These are phyloP conservation scores for Cotoneaster glaucophyllus DNA, from an alignment of 306 rosid genomes.

Conservation along the genomic window DNA sequence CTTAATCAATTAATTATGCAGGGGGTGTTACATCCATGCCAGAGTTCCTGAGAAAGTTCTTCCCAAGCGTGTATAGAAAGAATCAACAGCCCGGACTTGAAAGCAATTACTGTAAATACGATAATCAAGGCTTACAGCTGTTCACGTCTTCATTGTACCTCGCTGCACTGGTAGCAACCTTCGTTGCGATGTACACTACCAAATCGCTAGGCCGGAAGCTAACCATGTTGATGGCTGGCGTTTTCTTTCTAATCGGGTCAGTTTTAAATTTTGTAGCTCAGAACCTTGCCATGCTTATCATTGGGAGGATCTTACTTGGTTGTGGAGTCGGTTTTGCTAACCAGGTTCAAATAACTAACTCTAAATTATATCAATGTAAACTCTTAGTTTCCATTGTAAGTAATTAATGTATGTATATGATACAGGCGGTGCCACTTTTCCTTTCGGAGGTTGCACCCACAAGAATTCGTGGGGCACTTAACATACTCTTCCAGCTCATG, in stretches of 20 bases:
- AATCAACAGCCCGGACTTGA: conserved; percentile 13
- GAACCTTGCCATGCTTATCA: conserved; percentile 48
- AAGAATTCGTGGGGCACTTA: conserved; percentile 60
- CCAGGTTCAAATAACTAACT: conserved; percentile 27
- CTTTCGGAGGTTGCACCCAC: conserved; percentile 67
- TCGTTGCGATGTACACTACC: conserved; percentile 46
- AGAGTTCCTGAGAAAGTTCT: conserved; percentile 39
- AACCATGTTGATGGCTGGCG: conserved; percentile 57
- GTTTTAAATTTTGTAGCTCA: conserved; percentile 42
- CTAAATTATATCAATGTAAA: too few species aligned
- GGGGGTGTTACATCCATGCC: conserved; percentile 62
- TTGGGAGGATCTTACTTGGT: conserved; percentile 61
- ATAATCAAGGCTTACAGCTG: conserved; percentile 41
- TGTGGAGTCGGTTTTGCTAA: conserved; percentile 70
- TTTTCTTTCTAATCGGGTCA: conserved; percentile 44
- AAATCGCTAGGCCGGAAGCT: conserved; percentile 37
- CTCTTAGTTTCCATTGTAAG: neutral
- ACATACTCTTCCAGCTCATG: conserved; percentile 53
- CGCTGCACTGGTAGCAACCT: conserved; percentile 43
- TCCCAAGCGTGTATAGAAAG: conserved; percentile 33
- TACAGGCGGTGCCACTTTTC: conserved; percentile 52
- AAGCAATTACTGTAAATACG: conserved; percentile 61
- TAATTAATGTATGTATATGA: neutral
- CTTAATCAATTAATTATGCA: neutral
- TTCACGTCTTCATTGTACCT: conserved; percentile 58